A percentile compares a stretch with the other conserved stretches of the same genome.
Evolutionary conservation across 1,139 yeast species (phyloP).

Genomic region (Candida dubliniensis): DNA sequence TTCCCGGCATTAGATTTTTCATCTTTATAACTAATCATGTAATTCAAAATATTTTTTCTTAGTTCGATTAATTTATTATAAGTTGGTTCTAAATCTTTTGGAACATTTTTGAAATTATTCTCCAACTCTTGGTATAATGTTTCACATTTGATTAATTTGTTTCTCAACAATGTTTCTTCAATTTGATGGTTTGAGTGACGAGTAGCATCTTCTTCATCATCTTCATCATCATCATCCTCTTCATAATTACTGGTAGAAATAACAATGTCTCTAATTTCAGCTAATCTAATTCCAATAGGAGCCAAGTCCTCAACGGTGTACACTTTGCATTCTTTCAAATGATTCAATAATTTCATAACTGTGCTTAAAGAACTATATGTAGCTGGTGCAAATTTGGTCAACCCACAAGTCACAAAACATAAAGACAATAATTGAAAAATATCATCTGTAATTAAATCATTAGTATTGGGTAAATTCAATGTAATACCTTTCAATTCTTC

Average conservation of each 20-base stretch:
- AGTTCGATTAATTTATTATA: constrained; percentile 48
- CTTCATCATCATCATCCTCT: constrained; percentile 24
- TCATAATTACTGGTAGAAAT: constrained; percentile 40
- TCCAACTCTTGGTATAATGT: constrained; percentile 54
- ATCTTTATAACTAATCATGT: constrained; percentile 26
- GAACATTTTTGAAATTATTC: constrained; percentile 54
- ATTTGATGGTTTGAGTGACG: constrained; percentile 29
- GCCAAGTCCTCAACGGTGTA: constrained; percentile 80
- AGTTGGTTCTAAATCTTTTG: constrained; percentile 50
- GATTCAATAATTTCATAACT: constrained; percentile 77
- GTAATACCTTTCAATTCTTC: constrained; percentile 48
- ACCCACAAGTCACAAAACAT: constrained; percentile 87
- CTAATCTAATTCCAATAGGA: constrained; percentile 71
- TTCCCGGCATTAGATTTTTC: constrained; percentile 31
- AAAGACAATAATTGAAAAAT: constrained; percentile 82
- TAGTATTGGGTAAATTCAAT: constrained; percentile 40
- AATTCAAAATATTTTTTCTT: constrained; percentile 35
- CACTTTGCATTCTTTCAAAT: constrained; percentile 74
- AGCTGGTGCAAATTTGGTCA: constrained; percentile 88
- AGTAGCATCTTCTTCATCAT: constrained; percentile 10
- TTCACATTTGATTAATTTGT: constrained; percentile 59
- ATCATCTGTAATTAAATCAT: constrained; percentile 80
- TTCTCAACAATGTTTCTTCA: constrained; percentile 61
- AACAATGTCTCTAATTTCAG: constrained; percentile 66
- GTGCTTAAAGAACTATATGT: constrained; percentile 87